A percentile compares a stretch with the other conserved stretches of the same genome.
phyloP scores from a whole-genome alignment of 1,284 basidiomycete species.

The Termitomyces sp. region DNA sequence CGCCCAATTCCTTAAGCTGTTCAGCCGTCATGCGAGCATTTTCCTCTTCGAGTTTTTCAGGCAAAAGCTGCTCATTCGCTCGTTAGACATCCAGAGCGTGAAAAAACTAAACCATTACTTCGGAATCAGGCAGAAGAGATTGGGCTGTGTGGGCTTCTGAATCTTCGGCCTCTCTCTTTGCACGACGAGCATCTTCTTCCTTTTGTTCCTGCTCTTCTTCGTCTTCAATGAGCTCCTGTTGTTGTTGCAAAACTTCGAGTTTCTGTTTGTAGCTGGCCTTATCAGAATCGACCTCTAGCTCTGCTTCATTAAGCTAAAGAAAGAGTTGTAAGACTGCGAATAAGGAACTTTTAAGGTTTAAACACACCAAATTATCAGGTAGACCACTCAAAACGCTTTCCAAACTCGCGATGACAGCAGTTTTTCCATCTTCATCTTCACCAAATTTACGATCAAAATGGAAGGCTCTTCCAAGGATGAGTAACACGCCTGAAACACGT shows the following conservation, averaged over 20 bases:
- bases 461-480: constrained; percentile 92
- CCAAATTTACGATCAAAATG: constrained; percentile 80
- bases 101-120: constrained; percentile 40
- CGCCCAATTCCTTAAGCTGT: constrained; percentile 90
- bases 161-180: constrained; percentile 76
- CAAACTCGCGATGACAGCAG: constrained; percentile 72
- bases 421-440: constrained; percentile 73
- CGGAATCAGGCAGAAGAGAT: constrained; percentile 74
- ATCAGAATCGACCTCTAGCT: constrained; percentile 91
- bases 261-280: constrained; percentile 97
- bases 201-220: constrained; percentile 98
- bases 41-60: constrained; percentile 53
- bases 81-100: not conserved
- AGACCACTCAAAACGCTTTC: constrained; percentile 90
- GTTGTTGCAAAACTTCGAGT: constrained; percentile 94
- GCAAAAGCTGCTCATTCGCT: constrained; percentile 33
- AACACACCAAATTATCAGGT: constrained; percentile 87
- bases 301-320: constrained; percentile 86
- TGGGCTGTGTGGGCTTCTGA: constrained; percentile 70
- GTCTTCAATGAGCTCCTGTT: constrained; percentile 99
- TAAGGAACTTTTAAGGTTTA: not conserved
- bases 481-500: constrained; percentile 88
- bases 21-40: constrained; percentile 96
- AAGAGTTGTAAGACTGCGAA: constrained; percentile 13
- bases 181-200: constrained; percentile 86